A percentile compares a stretch with the other conserved stretches of the same genome.
These are phyloP conservation scores for Xylariaceae sp. DNA, from an alignment of 2,329 filamentous ascomycete species.

Conservation along the genomic window DNA sequence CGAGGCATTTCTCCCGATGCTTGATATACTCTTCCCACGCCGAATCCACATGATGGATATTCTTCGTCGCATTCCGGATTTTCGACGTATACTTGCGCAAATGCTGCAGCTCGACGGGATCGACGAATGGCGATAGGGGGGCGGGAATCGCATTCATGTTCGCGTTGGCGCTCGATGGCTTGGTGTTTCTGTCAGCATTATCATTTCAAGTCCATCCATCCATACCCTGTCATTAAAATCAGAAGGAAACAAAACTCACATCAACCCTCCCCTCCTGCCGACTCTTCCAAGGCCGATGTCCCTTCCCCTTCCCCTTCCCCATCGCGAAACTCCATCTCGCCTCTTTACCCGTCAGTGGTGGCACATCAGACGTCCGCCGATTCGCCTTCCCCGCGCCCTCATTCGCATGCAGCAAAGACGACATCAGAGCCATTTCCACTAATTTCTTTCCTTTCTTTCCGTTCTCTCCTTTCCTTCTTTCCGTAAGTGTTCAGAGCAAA, in stretches of 20 bases:
- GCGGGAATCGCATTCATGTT: conserved; percentile 8
- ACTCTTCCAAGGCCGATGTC: background rate
- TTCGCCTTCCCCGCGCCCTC: background rate
- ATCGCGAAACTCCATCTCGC: conserved; percentile 12
- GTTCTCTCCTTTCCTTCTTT: too few relatives aligned
- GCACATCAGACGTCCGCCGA: conserved; percentile 1
- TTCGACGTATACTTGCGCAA: conserved; percentile 14
- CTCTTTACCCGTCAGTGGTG: background rate
- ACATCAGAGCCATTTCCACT: too few relatives aligned
- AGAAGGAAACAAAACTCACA: too few relatives aligned
- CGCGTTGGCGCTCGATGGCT: conserved; percentile 1
- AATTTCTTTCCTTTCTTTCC: too few relatives aligned
- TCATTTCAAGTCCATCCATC: too few relatives aligned
- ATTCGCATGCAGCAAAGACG: too few relatives aligned
- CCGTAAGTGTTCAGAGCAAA: too few relatives aligned
- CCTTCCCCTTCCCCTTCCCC: background rate
- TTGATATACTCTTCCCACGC: conserved; percentile 43
- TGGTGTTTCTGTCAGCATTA: background rate
- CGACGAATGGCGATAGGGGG: conserved; percentile 6
- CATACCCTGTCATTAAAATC: too few relatives aligned
- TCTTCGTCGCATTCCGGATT: conserved; percentile 14
- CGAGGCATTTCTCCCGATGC: conserved; percentile 37
- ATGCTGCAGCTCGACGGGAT: conserved; percentile 12
- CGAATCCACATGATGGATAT: conserved; percentile 34
- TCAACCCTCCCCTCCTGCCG: too few relatives aligned